These are phyloP conservation scores for Arabis hirsuta DNA, from an alignment of 345 rosid genomes.

Conservation along the genomic window DNA sequence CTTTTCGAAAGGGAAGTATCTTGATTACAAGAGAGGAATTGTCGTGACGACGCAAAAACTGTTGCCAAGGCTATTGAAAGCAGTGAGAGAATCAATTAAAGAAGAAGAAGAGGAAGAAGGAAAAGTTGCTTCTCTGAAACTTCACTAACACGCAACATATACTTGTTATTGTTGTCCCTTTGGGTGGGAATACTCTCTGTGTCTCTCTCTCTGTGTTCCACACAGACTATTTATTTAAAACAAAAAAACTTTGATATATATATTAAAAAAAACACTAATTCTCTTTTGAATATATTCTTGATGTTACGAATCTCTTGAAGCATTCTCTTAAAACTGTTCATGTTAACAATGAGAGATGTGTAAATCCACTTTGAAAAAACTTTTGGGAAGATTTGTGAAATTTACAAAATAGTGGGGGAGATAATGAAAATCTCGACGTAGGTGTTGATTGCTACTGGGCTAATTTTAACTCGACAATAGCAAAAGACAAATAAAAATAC, in stretches of 20 bases:
- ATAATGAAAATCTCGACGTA: not conserved
- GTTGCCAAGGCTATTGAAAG: constrained; percentile 78
- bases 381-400: constrained; percentile 2
- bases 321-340: not conserved
- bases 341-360: not conserved
- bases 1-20: constrained; percentile 78
- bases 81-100: constrained; percentile 69
- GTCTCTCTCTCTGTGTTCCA: constrained; percentile 16
- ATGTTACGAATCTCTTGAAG: not conserved
- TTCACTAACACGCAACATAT: constrained; percentile 45
- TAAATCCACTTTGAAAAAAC: not conserved
- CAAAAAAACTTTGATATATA: constrained; percentile 11
- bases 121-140: constrained; percentile 30
- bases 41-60: constrained; percentile 76
- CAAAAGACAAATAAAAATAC: not conserved
- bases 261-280: constrained; percentile 28
- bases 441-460: constrained; percentile 13
- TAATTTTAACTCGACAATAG: not conserved
- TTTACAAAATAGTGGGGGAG: not conserved
- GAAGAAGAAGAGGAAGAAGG: constrained; percentile 45
- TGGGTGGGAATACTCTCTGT: not conserved
- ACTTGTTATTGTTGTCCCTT: constrained; percentile 30
- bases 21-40: constrained; percentile 73
- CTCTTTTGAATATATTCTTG: constrained; percentile 11
- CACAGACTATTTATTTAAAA: not conserved